Evolutionary conservation across 2,329 filamentous ascomycete genomes (phyloP).

Genomic region (Colletotrichum sp.): DNA sequence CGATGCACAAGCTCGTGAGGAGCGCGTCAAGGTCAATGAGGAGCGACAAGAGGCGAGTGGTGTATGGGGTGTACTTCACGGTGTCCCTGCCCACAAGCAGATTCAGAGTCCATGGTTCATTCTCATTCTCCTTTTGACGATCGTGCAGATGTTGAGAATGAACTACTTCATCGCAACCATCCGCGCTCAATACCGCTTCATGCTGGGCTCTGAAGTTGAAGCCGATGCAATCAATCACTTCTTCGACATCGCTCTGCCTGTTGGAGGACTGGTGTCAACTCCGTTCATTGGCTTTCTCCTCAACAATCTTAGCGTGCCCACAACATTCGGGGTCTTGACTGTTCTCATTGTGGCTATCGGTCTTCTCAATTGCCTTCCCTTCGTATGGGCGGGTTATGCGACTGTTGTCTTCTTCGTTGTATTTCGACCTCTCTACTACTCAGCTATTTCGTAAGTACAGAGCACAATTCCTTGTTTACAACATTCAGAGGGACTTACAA

Average conservation of each 20-base stretch:
- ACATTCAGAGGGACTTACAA: rapidly evolving
- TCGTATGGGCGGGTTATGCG: slow-evolving; percentile 66
- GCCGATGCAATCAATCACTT: slow-evolving; percentile 44
- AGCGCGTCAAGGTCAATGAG: slow-evolving; percentile 60
- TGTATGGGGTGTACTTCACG: slow-evolving; percentile 77
- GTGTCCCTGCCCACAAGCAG: slow-evolving; percentile 65
- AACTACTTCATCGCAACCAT: slow-evolving; percentile 75
- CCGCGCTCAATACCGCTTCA: slow-evolving; percentile 71
- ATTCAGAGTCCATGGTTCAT: slow-evolving; percentile 74
- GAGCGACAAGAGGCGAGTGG: slow-evolving; percentile 64
- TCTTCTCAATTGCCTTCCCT: slow-evolving; percentile 67
- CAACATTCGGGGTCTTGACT: slow-evolving; percentile 64
- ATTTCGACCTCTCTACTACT: slow-evolving; percentile 79
- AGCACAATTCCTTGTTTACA: not conserved
- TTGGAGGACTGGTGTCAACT: slow-evolving; percentile 72
- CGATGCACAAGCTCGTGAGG: slow-evolving; percentile 56
- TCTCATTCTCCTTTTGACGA: slow-evolving; percentile 70
- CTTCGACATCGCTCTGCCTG: slow-evolving; percentile 59
- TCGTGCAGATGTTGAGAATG: slow-evolving; percentile 68
- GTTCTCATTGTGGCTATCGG: slow-evolving; percentile 66
- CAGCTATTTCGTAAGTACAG: slow-evolving; percentile 64
- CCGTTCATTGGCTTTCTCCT: slow-evolving; percentile 76
- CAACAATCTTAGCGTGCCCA: slow-evolving; percentile 68
- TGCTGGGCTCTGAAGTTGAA: slow-evolving; percentile 57
- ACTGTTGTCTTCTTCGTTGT: slow-evolving; percentile 74